Conservation (phyloP, 345 rosid species). For the Corchorus olitorius region DNA sequence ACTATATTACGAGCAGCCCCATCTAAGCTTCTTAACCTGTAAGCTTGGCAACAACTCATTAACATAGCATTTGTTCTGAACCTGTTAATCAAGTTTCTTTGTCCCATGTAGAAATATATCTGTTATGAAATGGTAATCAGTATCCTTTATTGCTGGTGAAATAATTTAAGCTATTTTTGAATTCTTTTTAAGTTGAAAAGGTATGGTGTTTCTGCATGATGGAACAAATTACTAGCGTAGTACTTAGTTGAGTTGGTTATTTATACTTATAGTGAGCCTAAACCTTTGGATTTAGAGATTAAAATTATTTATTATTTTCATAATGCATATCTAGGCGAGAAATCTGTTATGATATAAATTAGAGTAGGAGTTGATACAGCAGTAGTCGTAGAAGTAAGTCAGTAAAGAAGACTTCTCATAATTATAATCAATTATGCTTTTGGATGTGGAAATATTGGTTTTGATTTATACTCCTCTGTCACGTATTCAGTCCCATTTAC, state of each 20-base stretch:
- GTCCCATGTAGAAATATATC: neutral
- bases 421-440: constrained; percentile 12
- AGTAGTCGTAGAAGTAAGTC: neutral
- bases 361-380: neutral
- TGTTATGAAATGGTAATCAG: neutral
- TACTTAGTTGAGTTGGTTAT: neutral
- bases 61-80: neutral
- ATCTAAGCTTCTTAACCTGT: constrained; percentile 92
- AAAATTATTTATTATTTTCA: neutral
- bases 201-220: neutral
- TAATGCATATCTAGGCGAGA: neutral
- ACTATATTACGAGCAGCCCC: constrained; percentile 90
- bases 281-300: neutral
- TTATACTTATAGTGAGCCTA: neutral
- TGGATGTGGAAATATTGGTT: constrained; percentile 14
- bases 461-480: neutral
- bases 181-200: neutral
- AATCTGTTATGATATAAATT: neutral
- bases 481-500: too few relatives aligned
- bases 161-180: neutral
- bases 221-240: neutral
- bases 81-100: neutral
- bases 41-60: constrained; percentile 35
- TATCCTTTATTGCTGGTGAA: neutral
- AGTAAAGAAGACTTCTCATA: neutral